Conservation (phyloP, 2,329 filamentous ascomycete species). For the Fusarium sp. region DNA sequence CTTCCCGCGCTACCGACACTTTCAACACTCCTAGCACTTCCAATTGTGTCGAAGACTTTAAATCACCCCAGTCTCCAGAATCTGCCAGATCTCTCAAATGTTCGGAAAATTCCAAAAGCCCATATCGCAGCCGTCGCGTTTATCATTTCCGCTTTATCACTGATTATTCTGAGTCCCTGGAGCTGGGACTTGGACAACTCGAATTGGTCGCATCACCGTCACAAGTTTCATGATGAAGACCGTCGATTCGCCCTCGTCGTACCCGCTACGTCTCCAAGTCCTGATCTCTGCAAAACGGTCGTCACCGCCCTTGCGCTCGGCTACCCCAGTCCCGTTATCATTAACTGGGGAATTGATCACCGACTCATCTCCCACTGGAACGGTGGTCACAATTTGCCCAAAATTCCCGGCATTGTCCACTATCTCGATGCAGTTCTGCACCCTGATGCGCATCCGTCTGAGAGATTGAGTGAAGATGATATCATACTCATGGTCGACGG, state of each 20-base stretch:
- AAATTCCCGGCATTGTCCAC: background rate
- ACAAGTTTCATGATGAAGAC: background rate
- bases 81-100: background rate
- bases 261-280: background rate
- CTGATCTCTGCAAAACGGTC: conserved; percentile 9
- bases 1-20: background rate
- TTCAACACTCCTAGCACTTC: background rate
- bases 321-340: conserved; percentile 7
- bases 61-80: background rate
- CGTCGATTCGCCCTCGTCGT: conserved; percentile 7
- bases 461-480: background rate
- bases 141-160: background rate
- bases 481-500: conserved; percentile 5
- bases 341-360: conserved; percentile 10
- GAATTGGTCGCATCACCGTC: background rate
- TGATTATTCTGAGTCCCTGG: background rate
- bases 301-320: conserved; percentile 2
- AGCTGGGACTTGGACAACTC: background rate
- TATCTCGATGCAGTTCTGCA: conserved; percentile 20
- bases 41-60: fast-evolving
- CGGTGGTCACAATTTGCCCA: background rate
- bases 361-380: background rate
- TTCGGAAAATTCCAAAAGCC: background rate
- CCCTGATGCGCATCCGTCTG: background rate
- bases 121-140: background rate